These are phyloP conservation scores for Viola odorata DNA, from an alignment of 345 rosid genomes.

Conservation along the genomic window DNA sequence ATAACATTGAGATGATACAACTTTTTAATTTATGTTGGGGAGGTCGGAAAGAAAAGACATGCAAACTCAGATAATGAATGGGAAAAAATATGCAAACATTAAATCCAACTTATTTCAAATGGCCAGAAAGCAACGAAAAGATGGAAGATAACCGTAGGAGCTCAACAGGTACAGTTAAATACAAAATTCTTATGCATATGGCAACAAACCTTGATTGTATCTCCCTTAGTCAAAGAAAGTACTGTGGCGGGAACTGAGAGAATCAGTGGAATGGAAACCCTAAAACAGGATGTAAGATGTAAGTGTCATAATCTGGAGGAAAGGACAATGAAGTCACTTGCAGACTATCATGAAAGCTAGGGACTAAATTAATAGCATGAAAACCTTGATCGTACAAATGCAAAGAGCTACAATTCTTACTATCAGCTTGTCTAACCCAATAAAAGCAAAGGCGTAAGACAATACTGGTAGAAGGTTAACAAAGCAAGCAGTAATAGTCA, in stretches of 20 bases:
- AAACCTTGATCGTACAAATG: not conserved
- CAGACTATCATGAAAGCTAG: not conserved
- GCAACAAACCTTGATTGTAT: slow-evolving; percentile 54
- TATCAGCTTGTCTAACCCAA: not conserved
- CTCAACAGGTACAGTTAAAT: not conserved
- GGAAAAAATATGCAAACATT: not conserved
- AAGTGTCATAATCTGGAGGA: not conserved
- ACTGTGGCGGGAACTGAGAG: slow-evolving; percentile 77
- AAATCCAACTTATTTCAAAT: not conserved
- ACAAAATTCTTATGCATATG: not conserved
- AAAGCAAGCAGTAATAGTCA: not conserved
- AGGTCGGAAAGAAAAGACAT: not conserved
- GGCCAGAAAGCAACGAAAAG: not conserved
- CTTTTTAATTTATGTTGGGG: not conserved
- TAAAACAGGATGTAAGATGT: slow-evolving; percentile 30
- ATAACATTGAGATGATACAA: slow-evolving; percentile 8
- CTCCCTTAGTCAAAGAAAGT: slow-evolving; percentile 73
- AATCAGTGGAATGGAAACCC: slow-evolving; percentile 78
- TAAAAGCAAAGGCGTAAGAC: not conserved
- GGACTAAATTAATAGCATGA: not conserved
- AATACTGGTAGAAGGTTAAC: not conserved
- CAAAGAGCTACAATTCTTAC: not conserved
- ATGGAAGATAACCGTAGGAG: not conserved
- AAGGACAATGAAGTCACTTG: not conserved
- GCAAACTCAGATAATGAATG: not conserved